Percentiles rank a stretch among this genome's conserved stretches.
phyloP scores from a whole-genome alignment of 768 basidiomycete genomes.

The Phaeotremella skinneri region DNA sequence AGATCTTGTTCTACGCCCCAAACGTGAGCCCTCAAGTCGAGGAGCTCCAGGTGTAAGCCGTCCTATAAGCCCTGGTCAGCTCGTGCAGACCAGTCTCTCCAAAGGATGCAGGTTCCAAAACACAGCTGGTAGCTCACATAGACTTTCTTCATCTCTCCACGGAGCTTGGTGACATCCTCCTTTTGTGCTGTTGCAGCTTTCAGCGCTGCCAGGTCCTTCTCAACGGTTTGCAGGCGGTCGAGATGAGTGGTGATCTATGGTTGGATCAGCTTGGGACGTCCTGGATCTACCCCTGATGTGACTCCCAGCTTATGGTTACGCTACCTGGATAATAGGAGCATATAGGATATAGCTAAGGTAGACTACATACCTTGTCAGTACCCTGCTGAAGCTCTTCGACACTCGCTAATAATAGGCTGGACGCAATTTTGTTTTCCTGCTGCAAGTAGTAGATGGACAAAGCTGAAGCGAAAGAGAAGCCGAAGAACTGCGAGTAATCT shows the following conservation, averaged over 20 bases:
- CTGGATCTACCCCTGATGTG: too few relatives aligned
- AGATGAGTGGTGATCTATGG: slow-evolving; percentile 48
- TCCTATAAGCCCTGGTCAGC: slow-evolving; percentile 33
- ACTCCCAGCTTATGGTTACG: too few relatives aligned
- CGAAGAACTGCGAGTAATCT: slow-evolving; percentile 59
- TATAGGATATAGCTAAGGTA: too few relatives aligned
- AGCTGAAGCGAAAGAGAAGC: slow-evolving; percentile 84
- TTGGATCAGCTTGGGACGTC: neutral
- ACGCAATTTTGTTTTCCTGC: slow-evolving; percentile 86
- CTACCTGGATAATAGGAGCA: too few relatives aligned
- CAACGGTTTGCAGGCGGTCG: slow-evolving; percentile 64
- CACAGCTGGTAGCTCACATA: slow-evolving; percentile 53
- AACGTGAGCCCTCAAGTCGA: slow-evolving; percentile 51
- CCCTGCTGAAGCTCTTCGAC: slow-evolving; percentile 80
- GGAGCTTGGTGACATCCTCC: slow-evolving; percentile 72
- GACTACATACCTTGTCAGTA: slow-evolving; percentile 69
- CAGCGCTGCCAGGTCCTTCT: slow-evolving; percentile 80
- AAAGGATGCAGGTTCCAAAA: neutral
- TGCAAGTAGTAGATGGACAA: slow-evolving; percentile 81
- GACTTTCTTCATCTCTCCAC: slow-evolving; percentile 81
- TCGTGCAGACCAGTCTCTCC: neutral
- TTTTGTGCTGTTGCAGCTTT: slow-evolving; percentile 66
- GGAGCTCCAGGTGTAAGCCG: slow-evolving; percentile 49
- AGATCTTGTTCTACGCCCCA: slow-evolving; percentile 53
- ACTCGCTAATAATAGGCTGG: slow-evolving; percentile 79